Base-by-base conservation (phyloP, 2,329 filamentous ascomycete species). In the Fusarium nanum region DNA sequence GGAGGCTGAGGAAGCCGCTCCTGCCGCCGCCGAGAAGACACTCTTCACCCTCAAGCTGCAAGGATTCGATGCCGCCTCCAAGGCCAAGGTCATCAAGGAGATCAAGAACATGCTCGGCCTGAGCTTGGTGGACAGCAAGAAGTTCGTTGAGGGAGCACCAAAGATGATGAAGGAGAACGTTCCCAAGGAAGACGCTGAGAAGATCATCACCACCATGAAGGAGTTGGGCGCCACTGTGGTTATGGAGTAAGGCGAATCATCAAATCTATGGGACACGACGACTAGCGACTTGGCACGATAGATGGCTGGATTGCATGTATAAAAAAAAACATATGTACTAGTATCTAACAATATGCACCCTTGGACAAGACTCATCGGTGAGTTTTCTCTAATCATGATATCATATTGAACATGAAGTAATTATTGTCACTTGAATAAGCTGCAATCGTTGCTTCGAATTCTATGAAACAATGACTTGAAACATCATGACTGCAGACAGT, bases 51-150 rank as follows among this genome's bases (percentile, higher is more conserved):
- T 99, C 73, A 98, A 98, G 86, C 90, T 99, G 70, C 88, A 93
- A 82, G 92, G 91, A 37, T 97, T 98, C 80, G 97, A 99, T 56
- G 87, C 94, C 28, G 87, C 84, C 53, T 85, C 95, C 72, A 99
- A 99, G 87, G 94, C 97, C 77, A 99, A 99, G 92, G 87, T 99
- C 77, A 99, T 99, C 88, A 99, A 99, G 89, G 96, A 99, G 86
- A 88, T 99, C 85, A 99, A 99, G 90, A 91, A 89, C 78, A 87
- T 99, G 89, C 86, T 99, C 66, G 96, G 96, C 45, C 84, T 99
- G 79, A 97, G 93, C 81, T 88, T 99, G 85, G 97, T 99, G 75
- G 96, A 99, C 83, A 97, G 93, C 85, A 99, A 99, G 92, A 99
- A 99, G 87, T 99, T 99, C 78, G 96, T 99, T 73, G 96, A 99